Conservation (phyloP, 2,329 filamentous ascomycete species). For the Colletotrichum sp. region DNA sequence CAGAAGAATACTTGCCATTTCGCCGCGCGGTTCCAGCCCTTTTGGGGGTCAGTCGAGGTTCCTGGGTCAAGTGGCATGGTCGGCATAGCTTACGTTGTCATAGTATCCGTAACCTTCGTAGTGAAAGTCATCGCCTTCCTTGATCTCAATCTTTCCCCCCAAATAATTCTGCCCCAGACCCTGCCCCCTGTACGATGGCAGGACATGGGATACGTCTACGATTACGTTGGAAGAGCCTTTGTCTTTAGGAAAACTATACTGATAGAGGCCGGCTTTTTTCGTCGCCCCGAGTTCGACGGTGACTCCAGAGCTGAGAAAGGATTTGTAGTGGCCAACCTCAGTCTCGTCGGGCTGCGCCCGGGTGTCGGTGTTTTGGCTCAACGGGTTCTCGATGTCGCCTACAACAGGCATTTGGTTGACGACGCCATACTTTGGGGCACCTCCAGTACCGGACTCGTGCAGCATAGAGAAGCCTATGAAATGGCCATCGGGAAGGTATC, state of each 20-base stretch:
- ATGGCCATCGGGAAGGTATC: constrained; percentile 54
- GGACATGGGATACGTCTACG: constrained; percentile 70
- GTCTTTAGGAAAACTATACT: constrained; percentile 60
- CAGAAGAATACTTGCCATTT: constrained; percentile 70
- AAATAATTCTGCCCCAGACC: constrained; percentile 67
- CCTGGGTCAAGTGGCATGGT: not conserved
- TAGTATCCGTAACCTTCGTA: constrained; percentile 68
- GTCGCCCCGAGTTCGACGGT: constrained; percentile 62
- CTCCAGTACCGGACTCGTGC: constrained; percentile 71
- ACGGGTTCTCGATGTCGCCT: constrained; percentile 55
- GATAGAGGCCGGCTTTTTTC: constrained; percentile 61
- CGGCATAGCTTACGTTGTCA: constrained; percentile 53
- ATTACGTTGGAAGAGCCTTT: constrained; percentile 49
- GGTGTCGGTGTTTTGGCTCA: constrained; percentile 58
- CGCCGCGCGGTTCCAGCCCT: constrained; percentile 68
- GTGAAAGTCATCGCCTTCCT: constrained; percentile 45
- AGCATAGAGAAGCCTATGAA: constrained; percentile 68
- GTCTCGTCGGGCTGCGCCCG: constrained; percentile 56
- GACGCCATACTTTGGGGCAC: constrained; percentile 73
- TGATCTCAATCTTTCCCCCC: constrained; percentile 61
- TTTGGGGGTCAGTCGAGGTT: not conserved
- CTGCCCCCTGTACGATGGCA: constrained; percentile 65
- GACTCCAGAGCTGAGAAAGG: constrained; percentile 59
- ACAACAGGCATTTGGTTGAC: constrained; percentile 63
- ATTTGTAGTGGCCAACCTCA: constrained; percentile 66